A percentile compares a stretch with the other conserved stretches of the same genome.
Conservation (phyloP, 75 land plant genomes). For the Ceratopteris richardii region DNA sequence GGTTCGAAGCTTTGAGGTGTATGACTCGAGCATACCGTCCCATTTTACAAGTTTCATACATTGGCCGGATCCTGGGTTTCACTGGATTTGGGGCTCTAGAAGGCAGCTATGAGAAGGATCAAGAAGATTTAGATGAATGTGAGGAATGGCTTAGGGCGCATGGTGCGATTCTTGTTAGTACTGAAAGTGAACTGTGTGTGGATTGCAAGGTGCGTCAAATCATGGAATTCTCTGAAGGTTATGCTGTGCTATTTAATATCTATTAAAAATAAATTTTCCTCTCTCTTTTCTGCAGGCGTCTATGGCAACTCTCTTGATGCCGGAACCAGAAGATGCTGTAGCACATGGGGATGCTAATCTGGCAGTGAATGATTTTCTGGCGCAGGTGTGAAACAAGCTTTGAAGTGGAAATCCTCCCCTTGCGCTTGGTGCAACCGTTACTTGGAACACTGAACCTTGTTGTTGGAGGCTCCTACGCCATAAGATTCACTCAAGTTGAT, state of each 20-base stretch:
- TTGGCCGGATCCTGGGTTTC: constrained; percentile 70
- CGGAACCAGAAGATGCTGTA: constrained; percentile 96
- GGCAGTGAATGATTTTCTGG: constrained; percentile 87
- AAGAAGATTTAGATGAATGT: constrained; percentile 72
- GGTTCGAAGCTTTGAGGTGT: constrained; percentile 78
- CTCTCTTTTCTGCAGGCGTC: constrained; percentile 43
- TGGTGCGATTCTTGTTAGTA: constrained; percentile 49
- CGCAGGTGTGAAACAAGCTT: constrained; percentile 39
- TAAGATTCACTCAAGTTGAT: too few relatives aligned
- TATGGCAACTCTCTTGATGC: constrained; percentile 76
- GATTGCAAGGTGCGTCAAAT: constrained; percentile 70
- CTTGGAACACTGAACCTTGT: too few relatives aligned
- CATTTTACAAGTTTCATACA: constrained; percentile 55
- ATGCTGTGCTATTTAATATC: background rate
- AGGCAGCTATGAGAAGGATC: constrained; percentile 29
- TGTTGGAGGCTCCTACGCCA: too few relatives aligned
- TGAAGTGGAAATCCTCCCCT: too few relatives aligned
- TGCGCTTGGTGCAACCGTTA: too few relatives aligned
- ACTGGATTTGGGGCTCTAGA: constrained; percentile 2
- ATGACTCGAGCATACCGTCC: constrained; percentile 96
- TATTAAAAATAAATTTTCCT: background rate
- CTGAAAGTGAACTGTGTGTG: constrained; percentile 50
- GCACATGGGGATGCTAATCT: constrained; percentile 94
- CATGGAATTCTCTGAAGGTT: too few relatives aligned
- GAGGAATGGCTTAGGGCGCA: constrained; percentile 92